Evolutionary conservation across 139 green algal genomes (phyloP), one percentile per base, ranked within the genome.

Genomic region (Chara braunii): DNA sequence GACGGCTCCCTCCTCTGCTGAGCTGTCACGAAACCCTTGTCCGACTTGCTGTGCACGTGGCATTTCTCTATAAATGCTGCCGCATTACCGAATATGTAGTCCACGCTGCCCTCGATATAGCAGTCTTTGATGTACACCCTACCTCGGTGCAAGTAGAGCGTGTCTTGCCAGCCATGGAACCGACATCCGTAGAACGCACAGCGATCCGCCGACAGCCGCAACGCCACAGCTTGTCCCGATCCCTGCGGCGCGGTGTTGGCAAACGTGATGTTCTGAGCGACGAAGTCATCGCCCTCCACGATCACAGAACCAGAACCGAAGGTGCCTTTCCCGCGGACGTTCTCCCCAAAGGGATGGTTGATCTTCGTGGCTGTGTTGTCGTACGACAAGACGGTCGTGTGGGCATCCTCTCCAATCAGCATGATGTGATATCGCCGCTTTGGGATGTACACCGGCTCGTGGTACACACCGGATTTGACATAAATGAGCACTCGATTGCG

Each of bases 391-490:
- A 54, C 18, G 11, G 45, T 54, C 26, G 31, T 26, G 1, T 26
- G 26, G 9, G 45, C 26, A 3, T 26, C 18, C 45, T 43, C 26
- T 28, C 45, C 45, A 8, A 54, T 7, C 26, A 54, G 45, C 45
- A 28, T 54, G 45, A 54, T 54, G 9, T 54, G 30, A 28, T 26
- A 28, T 54, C n/a, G n/a, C n/a, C n/a, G n/a, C n/a, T 54, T 54
- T 3, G 26, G 26, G 31, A 54, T 9, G 30, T 54, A 26, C 26
- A 54, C 30, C 9, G 26, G 45, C 8, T 54, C 45, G 0, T 40
- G 30, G 9, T 54, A 54, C 30, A 54, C 45, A 36, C 45, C 45
- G 30, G 45, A 28, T 28, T 43, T 54, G 26, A 54, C 45, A 28
- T 43, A 28, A 54, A 54, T 54, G 6, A 54, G 26, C 26, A 54